A percentile compares a stretch with the other conserved stretches of the same genome.
These are phyloP conservation scores for Xanthoconium purpureum DNA, from an alignment of 768 basidiomycete species.

Conservation along the genomic window DNA sequence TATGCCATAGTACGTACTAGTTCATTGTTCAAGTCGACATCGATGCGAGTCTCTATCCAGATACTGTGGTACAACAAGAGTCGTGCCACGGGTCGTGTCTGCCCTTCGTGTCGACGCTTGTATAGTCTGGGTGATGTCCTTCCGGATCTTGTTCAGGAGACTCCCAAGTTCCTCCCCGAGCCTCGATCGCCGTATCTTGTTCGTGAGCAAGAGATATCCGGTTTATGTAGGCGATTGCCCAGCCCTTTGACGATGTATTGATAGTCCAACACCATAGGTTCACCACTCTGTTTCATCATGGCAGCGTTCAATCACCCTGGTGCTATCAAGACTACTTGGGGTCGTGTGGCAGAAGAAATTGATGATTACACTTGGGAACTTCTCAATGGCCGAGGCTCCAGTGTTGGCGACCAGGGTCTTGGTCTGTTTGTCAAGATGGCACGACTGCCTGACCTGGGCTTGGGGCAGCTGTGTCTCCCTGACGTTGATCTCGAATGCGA, in stretches of 20 bases:
- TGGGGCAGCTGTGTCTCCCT: constrained; percentile 53
- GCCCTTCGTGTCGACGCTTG: constrained; percentile 72
- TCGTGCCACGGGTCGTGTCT: constrained; percentile 63
- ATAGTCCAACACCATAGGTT: constrained; percentile 46
- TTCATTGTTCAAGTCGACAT: constrained; percentile 1
- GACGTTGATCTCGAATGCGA: constrained; percentile 28
- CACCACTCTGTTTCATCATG: constrained; percentile 71
- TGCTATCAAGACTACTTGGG: constrained; percentile 68
- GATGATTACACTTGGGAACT: constrained; percentile 62
- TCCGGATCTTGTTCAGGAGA: constrained; percentile 41
- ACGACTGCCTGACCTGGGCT: constrained; percentile 66
- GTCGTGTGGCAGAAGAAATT: constrained; percentile 63
- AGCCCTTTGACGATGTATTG: background rate
- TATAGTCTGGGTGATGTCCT: constrained; percentile 69
- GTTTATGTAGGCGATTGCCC: constrained; percentile 55
- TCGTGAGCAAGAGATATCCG: constrained; percentile 70
- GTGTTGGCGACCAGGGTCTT: constrained; percentile 40
- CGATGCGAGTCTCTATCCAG: constrained; percentile 33
- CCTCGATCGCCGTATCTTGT: constrained; percentile 39
- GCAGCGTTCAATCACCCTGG: constrained; percentile 63
- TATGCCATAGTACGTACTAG: constrained; percentile 66
- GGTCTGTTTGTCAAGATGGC: constrained; percentile 75
- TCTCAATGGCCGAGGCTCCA: constrained; percentile 45
- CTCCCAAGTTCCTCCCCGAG: constrained; percentile 13
- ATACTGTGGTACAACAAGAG: constrained; percentile 88